phyloP scores from a whole-genome alignment of 148 eudicot genomes.

The Cornus suecica region DNA sequence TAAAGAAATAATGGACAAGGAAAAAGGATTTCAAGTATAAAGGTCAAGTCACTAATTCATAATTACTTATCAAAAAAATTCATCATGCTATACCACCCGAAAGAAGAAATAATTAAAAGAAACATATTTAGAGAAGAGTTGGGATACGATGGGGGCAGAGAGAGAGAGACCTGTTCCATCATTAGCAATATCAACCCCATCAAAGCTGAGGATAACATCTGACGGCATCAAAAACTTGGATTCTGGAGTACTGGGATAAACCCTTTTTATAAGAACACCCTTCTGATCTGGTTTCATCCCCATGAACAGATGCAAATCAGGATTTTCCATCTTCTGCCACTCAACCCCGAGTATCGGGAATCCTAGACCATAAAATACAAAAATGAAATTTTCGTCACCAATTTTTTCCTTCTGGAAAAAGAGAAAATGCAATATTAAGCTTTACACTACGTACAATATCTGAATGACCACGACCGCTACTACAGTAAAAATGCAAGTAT shows the following conservation, averaged over 20 bases:
- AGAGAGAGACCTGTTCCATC: conserved; percentile 68
- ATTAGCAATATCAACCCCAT: conserved; percentile 82
- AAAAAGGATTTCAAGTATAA: background rate
- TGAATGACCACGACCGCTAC: background rate
- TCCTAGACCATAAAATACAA: conserved; percentile 35
- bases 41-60: background rate
- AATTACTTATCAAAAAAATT: no score
- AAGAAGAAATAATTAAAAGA: background rate
- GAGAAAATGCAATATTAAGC: no score
- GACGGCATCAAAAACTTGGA: conserved; percentile 65
- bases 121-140: background rate
- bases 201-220: conserved; percentile 85
- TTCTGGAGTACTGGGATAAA: conserved; percentile 82
- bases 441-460: no score
- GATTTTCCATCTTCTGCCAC: conserved; percentile 98
- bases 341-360: conserved; percentile 88
- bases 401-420: background rate
- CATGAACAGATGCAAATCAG: conserved; percentile 66
- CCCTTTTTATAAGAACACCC: conserved; percentile 85
- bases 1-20: background rate
- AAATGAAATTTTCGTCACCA: background rate
- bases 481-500: background rate
- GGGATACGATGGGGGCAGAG: background rate
- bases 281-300: conserved; percentile 85
- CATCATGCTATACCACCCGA: no score